A percentile compares a stretch with the other conserved stretches of the same genome.
These are phyloP conservation scores for Teunomyces kruisii DNA, from an alignment of 805 yeast species.

Conservation along the genomic window DNA sequence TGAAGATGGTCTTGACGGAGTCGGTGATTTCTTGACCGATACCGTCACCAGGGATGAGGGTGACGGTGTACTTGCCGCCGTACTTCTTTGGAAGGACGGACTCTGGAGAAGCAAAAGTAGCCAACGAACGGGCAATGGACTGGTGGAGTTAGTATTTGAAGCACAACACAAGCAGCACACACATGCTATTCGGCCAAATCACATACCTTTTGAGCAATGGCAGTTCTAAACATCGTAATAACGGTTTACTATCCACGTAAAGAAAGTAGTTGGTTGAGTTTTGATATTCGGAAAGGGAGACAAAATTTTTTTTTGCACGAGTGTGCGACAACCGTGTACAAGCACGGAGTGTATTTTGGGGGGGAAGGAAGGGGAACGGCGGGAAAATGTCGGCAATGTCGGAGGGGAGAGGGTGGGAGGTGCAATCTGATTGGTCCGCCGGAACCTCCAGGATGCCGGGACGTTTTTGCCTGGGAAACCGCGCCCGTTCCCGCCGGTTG, in stretches of 20 bases:
- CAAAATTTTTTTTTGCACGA: constrained; percentile 4
- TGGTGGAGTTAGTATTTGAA: constrained; percentile 26
- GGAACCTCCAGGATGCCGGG: no score
- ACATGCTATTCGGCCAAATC: no score
- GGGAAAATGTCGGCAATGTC: background rate
- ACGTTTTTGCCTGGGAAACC: no score
- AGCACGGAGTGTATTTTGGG: background rate
- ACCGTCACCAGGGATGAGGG: constrained; percentile 98
- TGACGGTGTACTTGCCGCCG: constrained; percentile 93
- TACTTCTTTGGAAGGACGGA: constrained; percentile 79
- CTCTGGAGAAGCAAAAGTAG: constrained; percentile 62
- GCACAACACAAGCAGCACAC: no score
- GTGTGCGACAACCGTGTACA: constrained; percentile 4
- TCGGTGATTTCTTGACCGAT: constrained; percentile 94
- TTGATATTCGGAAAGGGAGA: constrained; percentile 1
- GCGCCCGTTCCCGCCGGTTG: no score
- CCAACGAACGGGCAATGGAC: constrained; percentile 42
- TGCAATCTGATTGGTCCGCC: no score
- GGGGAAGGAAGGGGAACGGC: constrained; percentile 4
- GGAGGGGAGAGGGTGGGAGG: background rate
- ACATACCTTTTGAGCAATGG: constrained; percentile 22
- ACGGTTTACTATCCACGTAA: constrained; percentile 4
- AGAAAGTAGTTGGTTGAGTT: constrained; percentile 3
- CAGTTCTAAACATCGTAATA: constrained; percentile 19
- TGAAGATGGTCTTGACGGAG: constrained; percentile 87